Evolutionary conservation across 306 rosid genomes (phyloP).

Genomic region (Quercus berberidifolia): DNA sequence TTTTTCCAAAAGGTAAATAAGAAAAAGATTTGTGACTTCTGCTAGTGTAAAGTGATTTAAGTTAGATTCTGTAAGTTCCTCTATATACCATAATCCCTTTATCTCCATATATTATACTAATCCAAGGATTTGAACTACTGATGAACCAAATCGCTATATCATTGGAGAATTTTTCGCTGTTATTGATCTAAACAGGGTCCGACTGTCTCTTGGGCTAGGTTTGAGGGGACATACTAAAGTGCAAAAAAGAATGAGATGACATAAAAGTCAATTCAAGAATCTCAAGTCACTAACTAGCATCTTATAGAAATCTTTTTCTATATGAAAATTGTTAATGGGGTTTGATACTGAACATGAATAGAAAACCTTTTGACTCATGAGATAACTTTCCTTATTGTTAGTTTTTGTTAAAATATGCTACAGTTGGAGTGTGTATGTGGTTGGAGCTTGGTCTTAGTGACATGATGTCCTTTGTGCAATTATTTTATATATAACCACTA

Average conservation of each 20-base stretch:
- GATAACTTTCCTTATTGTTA: not conserved
- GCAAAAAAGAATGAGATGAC: conserved; percentile 32
- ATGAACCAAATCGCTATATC: not conserved
- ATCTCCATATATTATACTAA: conserved; percentile 4
- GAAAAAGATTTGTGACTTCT: not conserved
- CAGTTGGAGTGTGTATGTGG: not conserved
- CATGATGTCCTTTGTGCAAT: too few species aligned
- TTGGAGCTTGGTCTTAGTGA: not conserved
- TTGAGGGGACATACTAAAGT: conserved; percentile 10
- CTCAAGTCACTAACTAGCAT: not conserved
- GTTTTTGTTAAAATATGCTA: not conserved
- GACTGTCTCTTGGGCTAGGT: not conserved
- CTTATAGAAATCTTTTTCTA: not conserved
- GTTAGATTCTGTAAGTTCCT: not conserved
- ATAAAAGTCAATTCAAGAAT: conserved; percentile 15
- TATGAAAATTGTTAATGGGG: conserved; percentile 16
- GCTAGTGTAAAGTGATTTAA: not conserved
- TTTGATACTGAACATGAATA: conserved; percentile 15
- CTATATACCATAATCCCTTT: not conserved
- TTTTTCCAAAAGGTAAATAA: not conserved
- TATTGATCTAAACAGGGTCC: not conserved
- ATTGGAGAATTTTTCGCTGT: not conserved
- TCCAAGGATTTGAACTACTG: not conserved
- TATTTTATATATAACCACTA: not conserved
- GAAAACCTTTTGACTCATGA: not conserved